Conservation (phyloP, 306 rosid genomes). For the Psophocarpus tetragonolobus region DNA sequence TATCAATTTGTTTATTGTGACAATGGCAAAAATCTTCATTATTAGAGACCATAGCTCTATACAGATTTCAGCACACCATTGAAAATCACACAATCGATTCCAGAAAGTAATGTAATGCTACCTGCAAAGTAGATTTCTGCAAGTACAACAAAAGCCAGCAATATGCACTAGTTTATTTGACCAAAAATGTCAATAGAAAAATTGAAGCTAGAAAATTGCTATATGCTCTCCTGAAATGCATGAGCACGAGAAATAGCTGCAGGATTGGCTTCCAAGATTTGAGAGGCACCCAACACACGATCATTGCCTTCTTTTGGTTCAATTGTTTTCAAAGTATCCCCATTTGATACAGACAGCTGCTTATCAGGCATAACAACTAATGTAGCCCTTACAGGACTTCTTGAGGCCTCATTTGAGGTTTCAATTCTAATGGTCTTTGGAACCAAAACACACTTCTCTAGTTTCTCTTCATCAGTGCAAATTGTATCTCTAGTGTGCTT, state of each 20-base stretch:
- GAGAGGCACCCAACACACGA: slow-evolving; percentile 37
- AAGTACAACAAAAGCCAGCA: slow-evolving; percentile 25
- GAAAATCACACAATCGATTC: slow-evolving; percentile 26
- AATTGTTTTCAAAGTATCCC: not conserved
- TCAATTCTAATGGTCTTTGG: slow-evolving; percentile 54
- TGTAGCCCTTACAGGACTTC: slow-evolving; percentile 44
- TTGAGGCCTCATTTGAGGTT: slow-evolving; percentile 47
- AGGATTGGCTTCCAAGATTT: slow-evolving; percentile 49
- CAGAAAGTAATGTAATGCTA: slow-evolving; percentile 16
- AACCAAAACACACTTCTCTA: slow-evolving; percentile 43
- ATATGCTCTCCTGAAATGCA: slow-evolving; percentile 42
- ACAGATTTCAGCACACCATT: slow-evolving; percentile 22
- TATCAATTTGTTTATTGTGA: not conserved
- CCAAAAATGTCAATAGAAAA: slow-evolving; percentile 27
- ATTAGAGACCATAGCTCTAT: slow-evolving; percentile 19
- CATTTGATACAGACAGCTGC: slow-evolving; percentile 18
- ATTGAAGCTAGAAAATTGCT: slow-evolving; percentile 24
- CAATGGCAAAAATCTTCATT: slow-evolving; percentile 19
- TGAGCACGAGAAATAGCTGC: slow-evolving; percentile 42
- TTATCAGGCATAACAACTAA: slow-evolving; percentile 37
- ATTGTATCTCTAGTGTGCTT: slow-evolving; percentile 57
- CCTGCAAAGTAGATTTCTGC: slow-evolving; percentile 20
- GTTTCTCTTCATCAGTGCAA: slow-evolving; percentile 43
- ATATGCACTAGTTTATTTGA: slow-evolving; percentile 37
- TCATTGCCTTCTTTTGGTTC: slow-evolving; percentile 43